phyloP scores from a whole-genome alignment of 2,329 filamentous ascomycete genomes.

The Colletotrichum incanum region DNA sequence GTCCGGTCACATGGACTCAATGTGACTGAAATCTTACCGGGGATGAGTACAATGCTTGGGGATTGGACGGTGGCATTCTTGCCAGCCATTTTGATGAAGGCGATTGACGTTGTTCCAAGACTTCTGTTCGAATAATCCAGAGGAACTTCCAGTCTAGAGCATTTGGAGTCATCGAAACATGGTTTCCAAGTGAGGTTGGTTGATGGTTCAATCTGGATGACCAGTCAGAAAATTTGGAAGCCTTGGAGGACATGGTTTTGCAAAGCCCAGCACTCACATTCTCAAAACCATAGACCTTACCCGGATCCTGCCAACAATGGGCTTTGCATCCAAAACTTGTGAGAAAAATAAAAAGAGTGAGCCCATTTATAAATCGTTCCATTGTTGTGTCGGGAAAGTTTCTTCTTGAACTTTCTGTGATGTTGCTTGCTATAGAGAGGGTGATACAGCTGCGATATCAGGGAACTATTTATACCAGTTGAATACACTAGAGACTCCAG shows the following conservation, averaged over 20 bases:
- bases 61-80: neutral
- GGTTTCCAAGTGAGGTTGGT: slow-evolving; percentile 51
- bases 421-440: neutral
- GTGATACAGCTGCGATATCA: neutral
- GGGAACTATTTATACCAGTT: neutral
- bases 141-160: slow-evolving; percentile 50
- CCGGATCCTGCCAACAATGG: neutral
- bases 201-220: slow-evolving; percentile 50
- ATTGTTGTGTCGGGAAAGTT: neutral
- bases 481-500: neutral
- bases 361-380: neutral
- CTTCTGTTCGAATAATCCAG: slow-evolving; percentile 43
- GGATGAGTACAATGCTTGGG: neutral
- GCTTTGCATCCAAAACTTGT: neutral
- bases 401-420: neutral
- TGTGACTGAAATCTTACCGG: neutral
- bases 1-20: neutral
- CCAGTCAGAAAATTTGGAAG: slow-evolving; percentile 41
- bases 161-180: slow-evolving; percentile 51
- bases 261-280: neutral
- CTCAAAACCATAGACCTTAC: neutral
- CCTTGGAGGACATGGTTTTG: neutral
- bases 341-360: neutral
- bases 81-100: neutral
- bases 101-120: neutral